Percentiles rank a stretch among this genome's conserved stretches.
phyloP scores from a whole-genome alignment of 768 basidiomycete species.

The Leccinum disarticulatum region DNA sequence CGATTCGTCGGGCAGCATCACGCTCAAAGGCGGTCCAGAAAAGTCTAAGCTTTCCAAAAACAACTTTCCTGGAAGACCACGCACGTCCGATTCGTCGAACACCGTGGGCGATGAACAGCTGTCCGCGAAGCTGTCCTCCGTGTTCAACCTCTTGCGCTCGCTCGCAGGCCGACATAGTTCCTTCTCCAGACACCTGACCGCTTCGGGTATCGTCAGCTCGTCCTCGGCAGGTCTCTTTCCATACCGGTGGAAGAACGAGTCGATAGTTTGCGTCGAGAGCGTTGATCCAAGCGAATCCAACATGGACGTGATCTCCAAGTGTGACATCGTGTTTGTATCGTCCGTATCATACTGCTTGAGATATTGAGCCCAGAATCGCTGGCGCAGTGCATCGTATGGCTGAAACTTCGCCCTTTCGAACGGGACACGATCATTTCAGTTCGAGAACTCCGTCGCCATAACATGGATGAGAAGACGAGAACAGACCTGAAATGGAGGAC shows the following conservation, averaged over 20 bases:
- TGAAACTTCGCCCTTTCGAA: slow-evolving; percentile 82
- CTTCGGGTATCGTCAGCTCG: slow-evolving; percentile 76
- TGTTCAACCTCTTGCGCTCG: slow-evolving; percentile 68
- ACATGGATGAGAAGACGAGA: neutral
- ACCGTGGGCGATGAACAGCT: slow-evolving; percentile 58
- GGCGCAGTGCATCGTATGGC: slow-evolving; percentile 88
- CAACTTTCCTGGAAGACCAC: slow-evolving; percentile 36
- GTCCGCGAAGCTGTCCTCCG: slow-evolving; percentile 42
- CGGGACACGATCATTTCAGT: slow-evolving; percentile 5
- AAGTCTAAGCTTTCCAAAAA: slow-evolving; percentile 61
- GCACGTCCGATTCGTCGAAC: slow-evolving; percentile 32
- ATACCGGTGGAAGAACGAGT: slow-evolving; percentile 75
- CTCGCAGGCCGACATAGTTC: slow-evolving; percentile 72
- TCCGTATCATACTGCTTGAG: slow-evolving; percentile 89
- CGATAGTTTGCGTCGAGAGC: slow-evolving; percentile 72
- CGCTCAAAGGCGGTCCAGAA: slow-evolving; percentile 47
- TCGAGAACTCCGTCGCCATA: neutral
- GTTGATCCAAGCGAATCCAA: slow-evolving; percentile 97
- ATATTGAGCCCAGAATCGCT: slow-evolving; percentile 88
- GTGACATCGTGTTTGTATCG: slow-evolving; percentile 70
- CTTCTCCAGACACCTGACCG: slow-evolving; percentile 80
- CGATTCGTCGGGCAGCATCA: slow-evolving; percentile 31
- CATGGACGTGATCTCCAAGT: slow-evolving; percentile 89
- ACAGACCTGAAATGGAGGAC: slow-evolving; percentile 61
- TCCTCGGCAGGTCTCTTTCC: slow-evolving; percentile 64